A percentile compares a stretch with the other conserved stretches of the same genome.
These are phyloP conservation scores for Friedmanniomyces endolithicus DNA, from an alignment of 495 filamentous ascomycete species.

Conservation along the genomic window DNA sequence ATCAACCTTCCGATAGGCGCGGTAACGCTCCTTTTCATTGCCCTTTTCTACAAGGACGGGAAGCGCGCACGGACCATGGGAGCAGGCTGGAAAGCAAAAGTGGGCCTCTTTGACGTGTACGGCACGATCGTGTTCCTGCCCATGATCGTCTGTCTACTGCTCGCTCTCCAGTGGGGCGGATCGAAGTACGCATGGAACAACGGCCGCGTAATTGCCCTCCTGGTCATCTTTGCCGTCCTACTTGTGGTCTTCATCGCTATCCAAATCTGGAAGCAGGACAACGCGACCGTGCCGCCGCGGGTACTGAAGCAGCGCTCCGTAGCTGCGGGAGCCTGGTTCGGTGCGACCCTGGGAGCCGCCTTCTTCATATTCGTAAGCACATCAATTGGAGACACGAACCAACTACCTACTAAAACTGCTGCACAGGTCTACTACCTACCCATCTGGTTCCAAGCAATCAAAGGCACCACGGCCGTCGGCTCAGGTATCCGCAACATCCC, in stretches of 20 bases:
- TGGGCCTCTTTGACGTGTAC: slow-evolving; percentile 28
- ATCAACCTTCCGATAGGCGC: slow-evolving; percentile 35
- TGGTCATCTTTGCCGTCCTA: slow-evolving; percentile 37
- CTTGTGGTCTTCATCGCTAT: slow-evolving; percentile 35
- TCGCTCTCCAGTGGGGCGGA: slow-evolving; percentile 52
- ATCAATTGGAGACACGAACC: not conserved
- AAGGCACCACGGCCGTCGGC: slow-evolving; percentile 43
- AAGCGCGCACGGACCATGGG: slow-evolving; percentile 13
- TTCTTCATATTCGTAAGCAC: slow-evolving; percentile 24
- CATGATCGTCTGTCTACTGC: slow-evolving; percentile 40
- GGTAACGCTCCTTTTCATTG: slow-evolving; percentile 28
- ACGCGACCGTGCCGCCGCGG: slow-evolving; percentile 30
- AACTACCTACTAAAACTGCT: not conserved
- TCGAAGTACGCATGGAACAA: slow-evolving; percentile 43
- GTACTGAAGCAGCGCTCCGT: slow-evolving; percentile 30
- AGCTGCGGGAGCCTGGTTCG: slow-evolving; percentile 23
- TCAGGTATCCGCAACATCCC: slow-evolving; percentile 52
- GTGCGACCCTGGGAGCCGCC: slow-evolving; percentile 23
- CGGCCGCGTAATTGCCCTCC: slow-evolving; percentile 40
- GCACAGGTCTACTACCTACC: slow-evolving; percentile 47
- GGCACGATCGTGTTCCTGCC: slow-evolving; percentile 40
- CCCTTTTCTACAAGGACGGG: slow-evolving; percentile 27
- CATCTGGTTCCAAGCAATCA: slow-evolving; percentile 67
- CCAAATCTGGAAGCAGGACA: slow-evolving; percentile 34
- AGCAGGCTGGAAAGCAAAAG: slow-evolving; percentile 15